Percentiles rank a stretch among this genome's conserved stretches.
Conservation (phyloP, 2,329 filamentous ascomycete species). For the Achaetomium macrosporum region DNA sequence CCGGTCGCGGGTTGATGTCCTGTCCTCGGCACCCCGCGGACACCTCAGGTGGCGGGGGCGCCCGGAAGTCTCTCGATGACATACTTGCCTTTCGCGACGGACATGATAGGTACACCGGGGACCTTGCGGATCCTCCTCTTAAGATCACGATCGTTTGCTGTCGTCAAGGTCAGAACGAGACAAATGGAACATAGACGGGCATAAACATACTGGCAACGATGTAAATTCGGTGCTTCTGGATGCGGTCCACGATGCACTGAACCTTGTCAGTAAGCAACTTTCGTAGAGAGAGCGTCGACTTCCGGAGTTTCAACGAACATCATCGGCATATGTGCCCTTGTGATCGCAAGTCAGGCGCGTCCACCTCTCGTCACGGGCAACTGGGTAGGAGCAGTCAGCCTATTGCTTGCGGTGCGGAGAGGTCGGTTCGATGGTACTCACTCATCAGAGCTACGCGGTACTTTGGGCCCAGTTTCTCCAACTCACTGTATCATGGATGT, state of each 20-base stretch:
- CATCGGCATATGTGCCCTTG: constrained; percentile 74
- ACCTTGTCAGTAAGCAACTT: constrained; percentile 43
- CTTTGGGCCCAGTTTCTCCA: constrained; percentile 84
- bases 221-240: constrained; percentile 69
- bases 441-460: constrained; percentile 65
- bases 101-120: constrained; percentile 63
- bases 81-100: constrained; percentile 83
- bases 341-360: constrained; percentile 83
- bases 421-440: constrained; percentile 14
- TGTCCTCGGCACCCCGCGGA: background rate
- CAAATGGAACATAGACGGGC: background rate
- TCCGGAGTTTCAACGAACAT: constrained; percentile 15
- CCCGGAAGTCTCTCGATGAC: constrained; percentile 87
- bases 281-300: too few relatives aligned
- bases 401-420: constrained; percentile 33
- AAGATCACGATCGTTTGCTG: constrained; percentile 65
- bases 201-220: constrained; percentile 60
- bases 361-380: constrained; percentile 81
- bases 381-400: constrained; percentile 45
- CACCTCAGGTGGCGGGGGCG: constrained; percentile 58
- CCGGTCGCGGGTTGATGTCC: background rate
- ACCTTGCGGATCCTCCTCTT: constrained; percentile 82
- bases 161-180: constrained; percentile 13
- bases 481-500: constrained; percentile 56
- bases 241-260: constrained; percentile 71